Conservation (phyloP, 495 filamentous ascomycete species). For the Daldinia loculata region DNA sequence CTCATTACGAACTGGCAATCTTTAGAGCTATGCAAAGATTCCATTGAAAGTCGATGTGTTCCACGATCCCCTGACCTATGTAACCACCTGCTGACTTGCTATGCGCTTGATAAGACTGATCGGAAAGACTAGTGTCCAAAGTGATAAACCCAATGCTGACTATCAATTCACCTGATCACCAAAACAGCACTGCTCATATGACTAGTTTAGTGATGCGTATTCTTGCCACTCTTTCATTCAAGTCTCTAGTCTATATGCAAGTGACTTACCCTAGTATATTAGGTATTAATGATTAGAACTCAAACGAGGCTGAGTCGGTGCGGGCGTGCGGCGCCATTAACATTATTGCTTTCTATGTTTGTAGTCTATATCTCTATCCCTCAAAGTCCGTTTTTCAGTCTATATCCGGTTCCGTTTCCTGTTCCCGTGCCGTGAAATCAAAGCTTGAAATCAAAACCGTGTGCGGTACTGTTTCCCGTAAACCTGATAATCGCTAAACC, state of each 20-base stretch:
- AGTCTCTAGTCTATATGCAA: not conserved
- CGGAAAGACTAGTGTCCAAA: too few relatives aligned
- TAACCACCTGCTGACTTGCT: too few relatives aligned
- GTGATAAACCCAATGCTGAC: not conserved
- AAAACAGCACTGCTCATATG: not conserved
- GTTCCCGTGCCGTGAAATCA: constrained; percentile 12
- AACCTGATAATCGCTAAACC: constrained; percentile 9
- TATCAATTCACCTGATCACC: not conserved
- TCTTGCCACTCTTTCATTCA: not conserved
- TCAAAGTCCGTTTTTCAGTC: constrained; percentile 27
- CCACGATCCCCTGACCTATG: too few relatives aligned
- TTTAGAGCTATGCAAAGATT: too few relatives aligned
- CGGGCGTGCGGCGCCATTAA: constrained; percentile 20
- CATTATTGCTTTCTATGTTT: constrained; percentile 30
- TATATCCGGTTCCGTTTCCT: constrained; percentile 10
- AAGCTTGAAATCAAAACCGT: constrained; percentile 11
- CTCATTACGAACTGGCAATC: too few relatives aligned
- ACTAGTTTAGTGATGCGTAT: not conserved
- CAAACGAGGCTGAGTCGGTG: not conserved
- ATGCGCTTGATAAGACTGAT: too few relatives aligned
- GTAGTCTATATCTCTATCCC: constrained; percentile 36
- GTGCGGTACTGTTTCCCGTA: constrained; percentile 2
- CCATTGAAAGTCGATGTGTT: too few relatives aligned
- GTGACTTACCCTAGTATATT: not conserved
- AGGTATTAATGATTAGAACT: constrained; percentile 1